A percentile compares a stretch with the other conserved stretches of the same genome.
phyloP scores from a whole-genome alignment of 352 stramenopile species.

The Phytophthora sansomeana region DNA sequence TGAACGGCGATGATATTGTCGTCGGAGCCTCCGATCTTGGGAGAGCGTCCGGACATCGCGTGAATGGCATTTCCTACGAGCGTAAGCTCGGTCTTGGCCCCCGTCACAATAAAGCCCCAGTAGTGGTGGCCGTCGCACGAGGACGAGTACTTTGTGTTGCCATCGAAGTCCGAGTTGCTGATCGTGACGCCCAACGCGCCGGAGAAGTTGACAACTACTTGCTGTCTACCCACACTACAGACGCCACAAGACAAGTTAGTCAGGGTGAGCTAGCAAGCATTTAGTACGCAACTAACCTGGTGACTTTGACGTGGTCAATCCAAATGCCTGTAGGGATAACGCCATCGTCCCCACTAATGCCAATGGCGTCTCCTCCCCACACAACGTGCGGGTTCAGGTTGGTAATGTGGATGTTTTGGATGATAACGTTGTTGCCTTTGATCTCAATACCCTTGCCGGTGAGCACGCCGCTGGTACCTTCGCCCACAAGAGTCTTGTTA shows the following conservation, averaged over 20 bases:
- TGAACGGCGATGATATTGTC: constrained; percentile 28
- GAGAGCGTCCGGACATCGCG: constrained; percentile 38
- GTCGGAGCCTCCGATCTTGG: constrained; percentile 28
- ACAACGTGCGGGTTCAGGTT: constrained; percentile 55
- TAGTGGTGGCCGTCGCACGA: too few species aligned
- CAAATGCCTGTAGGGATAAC: constrained; percentile 41
- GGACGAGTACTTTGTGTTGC: too few species aligned
- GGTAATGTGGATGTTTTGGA: constrained; percentile 60
- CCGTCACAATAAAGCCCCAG: constrained; percentile 43
- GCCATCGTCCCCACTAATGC: constrained; percentile 21
- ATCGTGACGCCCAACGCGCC: constrained; percentile 29
- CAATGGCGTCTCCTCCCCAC: constrained; percentile 37
- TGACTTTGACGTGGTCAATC: constrained; percentile 60
- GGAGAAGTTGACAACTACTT: constrained; percentile 42
- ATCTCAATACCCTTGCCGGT: constrained; percentile 47
- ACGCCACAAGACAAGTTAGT: too few species aligned
- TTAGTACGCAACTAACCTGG: too few species aligned
- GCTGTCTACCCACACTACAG: constrained; percentile 45
- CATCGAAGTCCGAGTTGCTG: too few species aligned
- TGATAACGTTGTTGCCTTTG: constrained; percentile 49
- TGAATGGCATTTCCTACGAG: constrained; percentile 49
- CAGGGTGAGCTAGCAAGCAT: too few species aligned
- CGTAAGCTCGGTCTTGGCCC: constrained; percentile 34
- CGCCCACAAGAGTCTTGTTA: constrained; percentile 53
- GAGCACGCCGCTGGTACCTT: constrained; percentile 45